phyloP scores from a whole-genome alignment of 148 eudicot genomes.

The Fagopyrum esculentum region DNA sequence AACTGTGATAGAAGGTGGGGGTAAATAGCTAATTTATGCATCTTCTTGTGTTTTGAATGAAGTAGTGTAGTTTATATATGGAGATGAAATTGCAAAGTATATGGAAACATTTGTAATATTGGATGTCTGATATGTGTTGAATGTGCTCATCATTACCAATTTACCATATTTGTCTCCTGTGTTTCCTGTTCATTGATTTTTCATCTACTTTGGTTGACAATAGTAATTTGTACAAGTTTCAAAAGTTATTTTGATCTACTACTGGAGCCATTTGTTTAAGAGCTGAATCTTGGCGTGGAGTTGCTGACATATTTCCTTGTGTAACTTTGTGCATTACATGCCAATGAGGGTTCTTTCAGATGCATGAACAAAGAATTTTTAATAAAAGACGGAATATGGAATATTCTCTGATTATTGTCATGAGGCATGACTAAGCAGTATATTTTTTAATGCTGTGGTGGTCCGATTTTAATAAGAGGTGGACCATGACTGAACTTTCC shows the following conservation, averaged over 20 bases:
- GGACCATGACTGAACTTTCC: background rate
- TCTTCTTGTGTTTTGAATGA: background rate
- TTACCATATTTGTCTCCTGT: background rate
- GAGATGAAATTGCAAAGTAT: background rate
- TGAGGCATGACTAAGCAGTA: background rate
- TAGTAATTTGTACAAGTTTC: background rate
- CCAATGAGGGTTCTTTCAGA: background rate
- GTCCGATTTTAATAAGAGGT: conserved; percentile 1
- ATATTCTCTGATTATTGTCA: conserved; percentile 3
- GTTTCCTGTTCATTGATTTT: background rate
- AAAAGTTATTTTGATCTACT: background rate
- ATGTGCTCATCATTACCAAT: background rate
- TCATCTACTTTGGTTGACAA: background rate
- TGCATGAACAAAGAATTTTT: background rate
- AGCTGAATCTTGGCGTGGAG: background rate
- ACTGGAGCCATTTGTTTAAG: background rate
- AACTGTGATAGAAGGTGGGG: background rate
- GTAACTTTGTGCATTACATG: background rate
- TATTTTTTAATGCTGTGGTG: conserved; percentile 32
- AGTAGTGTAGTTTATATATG: background rate
- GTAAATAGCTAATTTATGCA: background rate
- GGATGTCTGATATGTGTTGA: background rate
- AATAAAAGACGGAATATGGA: background rate
- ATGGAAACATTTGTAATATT: background rate
- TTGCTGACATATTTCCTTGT: background rate